Evolutionary conservation across 2,329 filamentous ascomycete species (phyloP).

Genomic region (Juglanconis sp.): DNA sequence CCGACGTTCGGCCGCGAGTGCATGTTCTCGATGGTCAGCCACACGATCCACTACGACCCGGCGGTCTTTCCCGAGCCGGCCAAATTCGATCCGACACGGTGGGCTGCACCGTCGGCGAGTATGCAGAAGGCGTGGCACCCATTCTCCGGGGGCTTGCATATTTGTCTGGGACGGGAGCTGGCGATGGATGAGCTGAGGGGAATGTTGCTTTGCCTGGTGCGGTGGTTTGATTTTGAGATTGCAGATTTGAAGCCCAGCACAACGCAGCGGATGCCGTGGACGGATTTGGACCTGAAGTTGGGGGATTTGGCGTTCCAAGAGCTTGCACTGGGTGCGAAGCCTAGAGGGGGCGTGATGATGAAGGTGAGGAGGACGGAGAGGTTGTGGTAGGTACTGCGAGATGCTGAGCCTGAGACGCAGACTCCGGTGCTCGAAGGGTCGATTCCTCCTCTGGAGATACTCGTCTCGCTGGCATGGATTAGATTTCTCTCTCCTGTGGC

Average conservation of each 20-base stretch:
- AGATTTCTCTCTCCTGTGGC: too few species aligned
- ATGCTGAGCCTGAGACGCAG: too few species aligned
- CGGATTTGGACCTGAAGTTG: background rate
- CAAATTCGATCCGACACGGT: background rate
- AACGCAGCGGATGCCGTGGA: background rate
- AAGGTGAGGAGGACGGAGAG: background rate
- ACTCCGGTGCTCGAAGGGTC: too few species aligned
- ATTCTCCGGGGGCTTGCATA: background rate
- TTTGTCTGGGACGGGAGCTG: background rate
- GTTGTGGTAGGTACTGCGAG: background rate
- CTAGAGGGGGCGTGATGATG: slow-evolving; percentile 1
- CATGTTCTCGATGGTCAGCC: background rate
- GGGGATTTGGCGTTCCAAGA: slow-evolving; percentile 7
- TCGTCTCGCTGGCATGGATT: too few species aligned
- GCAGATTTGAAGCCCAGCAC: background rate
- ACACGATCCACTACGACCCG: background rate
- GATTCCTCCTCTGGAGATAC: too few species aligned
- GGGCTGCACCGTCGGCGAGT: background rate
- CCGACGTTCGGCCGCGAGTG: background rate
- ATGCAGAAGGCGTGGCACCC: background rate
- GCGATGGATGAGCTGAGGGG: background rate
- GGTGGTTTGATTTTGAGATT: background rate
- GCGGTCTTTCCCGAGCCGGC: background rate
- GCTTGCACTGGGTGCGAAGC: background rate
- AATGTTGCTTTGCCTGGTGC: background rate